Evolutionary conservation across 768 basidiomycete species (phyloP).

Genomic region (Hygrophoropsis aurantiaca): DNA sequence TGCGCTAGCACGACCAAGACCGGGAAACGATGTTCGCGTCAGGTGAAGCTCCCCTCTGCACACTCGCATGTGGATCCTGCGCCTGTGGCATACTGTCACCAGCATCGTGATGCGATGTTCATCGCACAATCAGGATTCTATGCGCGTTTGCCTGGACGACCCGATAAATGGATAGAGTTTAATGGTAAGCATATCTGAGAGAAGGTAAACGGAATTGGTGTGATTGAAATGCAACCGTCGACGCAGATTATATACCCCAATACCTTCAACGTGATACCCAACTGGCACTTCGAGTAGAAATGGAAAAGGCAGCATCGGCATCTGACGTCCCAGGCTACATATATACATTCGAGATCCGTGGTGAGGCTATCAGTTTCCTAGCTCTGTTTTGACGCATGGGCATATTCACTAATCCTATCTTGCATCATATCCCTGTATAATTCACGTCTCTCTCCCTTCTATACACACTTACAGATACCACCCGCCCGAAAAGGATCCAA

Average conservation of each 20-base stretch:
- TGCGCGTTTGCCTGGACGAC: constrained; percentile 39
- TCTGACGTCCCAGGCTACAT: constrained; percentile 76
- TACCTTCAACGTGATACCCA: constrained; percentile 66
- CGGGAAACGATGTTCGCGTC: constrained; percentile 60
- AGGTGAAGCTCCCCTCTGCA: constrained; percentile 45
- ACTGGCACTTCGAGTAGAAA: constrained; percentile 51
- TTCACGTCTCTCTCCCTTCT: not conserved
- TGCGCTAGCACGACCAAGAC: constrained; percentile 68
- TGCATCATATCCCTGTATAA: not conserved
- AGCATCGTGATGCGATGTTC: constrained; percentile 60
- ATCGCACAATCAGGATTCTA: constrained; percentile 53
- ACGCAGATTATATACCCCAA: constrained; percentile 65
- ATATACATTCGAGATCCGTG: constrained; percentile 78
- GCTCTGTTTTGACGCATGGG: no score
- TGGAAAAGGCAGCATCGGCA: constrained; percentile 50
- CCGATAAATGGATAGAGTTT: constrained; percentile 54
- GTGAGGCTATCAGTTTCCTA: constrained; percentile 33
- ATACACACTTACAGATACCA: constrained; percentile 24
- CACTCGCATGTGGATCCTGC: constrained; percentile 24
- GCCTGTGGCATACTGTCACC: constrained; percentile 54
- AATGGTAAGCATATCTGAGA: constrained; percentile 49
- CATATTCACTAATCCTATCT: no score
- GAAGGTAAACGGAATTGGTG: constrained; percentile 5
- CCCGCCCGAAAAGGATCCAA: constrained; percentile 43
- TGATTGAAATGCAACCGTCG: no score